A percentile compares a stretch with the other conserved stretches of the same genome.
Evolutionary conservation across 768 basidiomycete genomes (phyloP).

Genomic region (Tephrocybe sp.): DNA sequence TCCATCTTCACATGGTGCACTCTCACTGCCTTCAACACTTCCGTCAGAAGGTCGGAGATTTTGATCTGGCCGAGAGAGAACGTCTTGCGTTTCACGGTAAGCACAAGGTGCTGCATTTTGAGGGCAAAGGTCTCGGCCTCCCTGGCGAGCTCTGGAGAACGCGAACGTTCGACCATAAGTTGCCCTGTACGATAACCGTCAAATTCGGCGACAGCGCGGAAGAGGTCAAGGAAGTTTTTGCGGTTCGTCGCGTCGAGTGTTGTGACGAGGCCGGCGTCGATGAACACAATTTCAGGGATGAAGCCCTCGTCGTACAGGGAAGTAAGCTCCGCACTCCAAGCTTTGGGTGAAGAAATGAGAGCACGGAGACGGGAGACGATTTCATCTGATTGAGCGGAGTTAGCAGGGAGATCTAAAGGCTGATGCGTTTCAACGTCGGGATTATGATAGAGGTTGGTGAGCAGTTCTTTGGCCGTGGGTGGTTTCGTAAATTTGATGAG

Average conservation of each 20-base stretch:
- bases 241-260: constrained; percentile 82
- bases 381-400: constrained; percentile 51
- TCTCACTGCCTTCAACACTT: constrained; percentile 84
- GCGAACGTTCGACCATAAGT: constrained; percentile 95
- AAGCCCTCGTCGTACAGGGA: constrained; percentile 69
- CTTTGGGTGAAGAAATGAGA: constrained; percentile 54
- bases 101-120: constrained; percentile 95
- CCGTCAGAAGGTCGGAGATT: constrained; percentile 89
- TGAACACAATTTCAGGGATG: constrained; percentile 92
- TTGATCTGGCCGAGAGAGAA: constrained; percentile 97
- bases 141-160: constrained; percentile 84
- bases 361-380: constrained; percentile 72
- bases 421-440: constrained; percentile 22
- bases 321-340: constrained; percentile 73
- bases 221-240: constrained; percentile 93
- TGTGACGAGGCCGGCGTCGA: constrained; percentile 95
- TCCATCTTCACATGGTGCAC: constrained; percentile 98
- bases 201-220: constrained; percentile 93
- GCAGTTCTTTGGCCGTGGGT: constrained; percentile 62
- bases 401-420: constrained; percentile 25
- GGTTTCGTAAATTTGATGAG: constrained; percentile 97
- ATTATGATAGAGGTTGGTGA: constrained; percentile 56
- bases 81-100: constrained; percentile 93
- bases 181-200: constrained; percentile 95
- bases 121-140: constrained; percentile 95